Percentiles rank a stretch among this genome's conserved stretches.
These are phyloP conservation scores for Lipomyces oligophaga DNA, from an alignment of 805 yeast genomes.

Conservation along the genomic window DNA sequence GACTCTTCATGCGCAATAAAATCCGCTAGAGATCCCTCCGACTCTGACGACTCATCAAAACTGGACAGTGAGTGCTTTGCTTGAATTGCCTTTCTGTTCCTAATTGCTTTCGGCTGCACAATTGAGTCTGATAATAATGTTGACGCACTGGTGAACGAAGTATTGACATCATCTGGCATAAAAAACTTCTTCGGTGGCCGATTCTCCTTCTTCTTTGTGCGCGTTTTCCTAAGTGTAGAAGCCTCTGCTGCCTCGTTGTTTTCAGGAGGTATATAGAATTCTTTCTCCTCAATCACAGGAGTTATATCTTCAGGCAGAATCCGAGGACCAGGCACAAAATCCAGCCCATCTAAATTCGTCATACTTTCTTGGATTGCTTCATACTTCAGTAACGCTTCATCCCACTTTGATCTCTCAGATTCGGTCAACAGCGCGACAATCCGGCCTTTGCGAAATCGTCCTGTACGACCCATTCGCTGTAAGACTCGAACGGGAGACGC, in stretches of 20 bases:
- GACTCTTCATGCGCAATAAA: no score
- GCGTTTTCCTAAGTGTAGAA: not conserved
- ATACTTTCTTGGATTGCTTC: slow-evolving; percentile 56
- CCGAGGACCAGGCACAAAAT: slow-evolving; percentile 48
- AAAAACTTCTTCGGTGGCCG: slow-evolving; percentile 15
- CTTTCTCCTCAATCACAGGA: slow-evolving; percentile 56
- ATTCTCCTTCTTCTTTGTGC: slow-evolving; percentile 4
- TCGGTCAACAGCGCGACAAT: slow-evolving; percentile 71
- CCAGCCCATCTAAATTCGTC: slow-evolving; percentile 44
- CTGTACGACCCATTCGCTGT: slow-evolving; percentile 98
- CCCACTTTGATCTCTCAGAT: slow-evolving; percentile 73
- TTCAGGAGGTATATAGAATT: slow-evolving; percentile 67
- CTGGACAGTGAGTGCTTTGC: no score
- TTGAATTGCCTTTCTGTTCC: not conserved
- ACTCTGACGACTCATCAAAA: no score
- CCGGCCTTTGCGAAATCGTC: slow-evolving; percentile 86
- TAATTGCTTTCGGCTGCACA: not conserved
- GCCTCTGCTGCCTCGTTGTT: slow-evolving; percentile 38
- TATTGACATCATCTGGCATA: slow-evolving; percentile 29
- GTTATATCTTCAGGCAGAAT: slow-evolving; percentile 57
- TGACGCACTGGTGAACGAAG: slow-evolving; percentile 21
- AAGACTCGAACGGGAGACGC: slow-evolving; percentile 88
- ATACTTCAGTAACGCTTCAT: slow-evolving; percentile 80
- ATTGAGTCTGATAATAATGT: slow-evolving; percentile 2
- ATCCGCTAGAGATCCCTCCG: no score